Percentiles rank a stretch among this genome's conserved stretches.
Conservation (phyloP, 2,329 filamentous ascomycete species). For the Thielaviopsis ethacetica region DNA sequence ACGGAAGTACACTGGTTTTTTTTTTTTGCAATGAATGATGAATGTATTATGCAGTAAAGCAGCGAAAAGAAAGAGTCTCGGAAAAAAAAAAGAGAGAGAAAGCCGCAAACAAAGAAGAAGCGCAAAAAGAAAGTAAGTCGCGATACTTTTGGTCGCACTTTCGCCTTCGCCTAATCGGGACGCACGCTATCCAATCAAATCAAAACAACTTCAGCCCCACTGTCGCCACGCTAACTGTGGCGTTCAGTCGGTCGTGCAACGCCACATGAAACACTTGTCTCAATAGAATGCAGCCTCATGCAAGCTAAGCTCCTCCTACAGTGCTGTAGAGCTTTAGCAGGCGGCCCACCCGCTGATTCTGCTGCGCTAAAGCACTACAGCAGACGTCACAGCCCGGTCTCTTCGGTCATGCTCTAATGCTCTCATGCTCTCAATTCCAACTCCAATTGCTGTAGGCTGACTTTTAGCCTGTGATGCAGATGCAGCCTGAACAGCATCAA, state of each 20-base stretch:
- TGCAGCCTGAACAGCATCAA: background rate
- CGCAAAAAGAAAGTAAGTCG: too few relatives aligned
- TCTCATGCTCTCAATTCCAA: too few relatives aligned
- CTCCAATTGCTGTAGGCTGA: background rate
- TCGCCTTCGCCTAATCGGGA: constrained; percentile 6
- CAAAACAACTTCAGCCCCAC: background rate
- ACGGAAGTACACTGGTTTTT: too few relatives aligned
- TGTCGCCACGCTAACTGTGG: background rate
- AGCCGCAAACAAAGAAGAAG: too few relatives aligned
- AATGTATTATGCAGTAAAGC: background rate
- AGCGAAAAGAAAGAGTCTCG: too few relatives aligned
- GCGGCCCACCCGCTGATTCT: too few relatives aligned
- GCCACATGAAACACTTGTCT: background rate
- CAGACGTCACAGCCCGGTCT: background rate
- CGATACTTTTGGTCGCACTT: background rate
- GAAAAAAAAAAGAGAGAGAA: too few relatives aligned
- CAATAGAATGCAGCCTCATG: background rate
- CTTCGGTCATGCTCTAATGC: too few relatives aligned
- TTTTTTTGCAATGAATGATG: background rate
- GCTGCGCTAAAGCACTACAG: background rate
- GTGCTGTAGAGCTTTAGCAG: too few relatives aligned
- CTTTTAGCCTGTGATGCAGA: background rate
- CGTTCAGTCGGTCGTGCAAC: background rate
- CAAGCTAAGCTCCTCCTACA: background rate
- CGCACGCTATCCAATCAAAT: too few relatives aligned